Evolutionary conservation across 2,329 filamentous ascomycete species (phyloP).

Genomic region (Diaporthe sp.): DNA sequence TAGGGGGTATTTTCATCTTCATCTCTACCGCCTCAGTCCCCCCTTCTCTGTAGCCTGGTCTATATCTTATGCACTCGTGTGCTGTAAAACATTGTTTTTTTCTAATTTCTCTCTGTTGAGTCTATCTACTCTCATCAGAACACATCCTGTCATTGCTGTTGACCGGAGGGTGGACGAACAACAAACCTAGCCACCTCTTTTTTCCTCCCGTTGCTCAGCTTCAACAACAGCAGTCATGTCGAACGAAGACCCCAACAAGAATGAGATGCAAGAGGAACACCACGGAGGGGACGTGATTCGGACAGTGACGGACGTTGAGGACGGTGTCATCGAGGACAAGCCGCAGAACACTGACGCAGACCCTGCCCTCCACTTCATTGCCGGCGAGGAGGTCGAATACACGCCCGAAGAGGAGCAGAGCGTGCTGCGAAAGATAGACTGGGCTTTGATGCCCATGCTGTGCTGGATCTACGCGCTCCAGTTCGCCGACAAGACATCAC

Average conservation of each 20-base stretch:
- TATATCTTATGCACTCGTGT: neutral
- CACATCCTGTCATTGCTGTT: neutral
- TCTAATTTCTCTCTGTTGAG: neutral
- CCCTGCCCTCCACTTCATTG: slow-evolving; percentile 19
- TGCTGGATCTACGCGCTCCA: slow-evolving; percentile 70
- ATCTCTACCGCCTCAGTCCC: neutral
- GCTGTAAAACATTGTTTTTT: neutral
- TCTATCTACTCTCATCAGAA: neutral
- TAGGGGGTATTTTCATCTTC: neutral
- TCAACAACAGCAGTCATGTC: neutral
- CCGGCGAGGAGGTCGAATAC: neutral
- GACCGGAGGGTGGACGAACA: neutral
- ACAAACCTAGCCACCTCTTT: neutral
- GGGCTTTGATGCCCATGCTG: slow-evolving; percentile 69
- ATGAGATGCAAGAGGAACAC: neutral
- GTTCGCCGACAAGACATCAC: slow-evolving; percentile 71
- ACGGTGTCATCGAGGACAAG: neutral
- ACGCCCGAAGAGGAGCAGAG: neutral
- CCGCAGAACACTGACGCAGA: slow-evolving; percentile 16
- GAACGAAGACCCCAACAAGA: neutral
- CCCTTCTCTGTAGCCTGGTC: neutral
- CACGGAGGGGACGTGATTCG: neutral
- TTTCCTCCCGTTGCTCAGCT: neutral
- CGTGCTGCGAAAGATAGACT: slow-evolving; percentile 70
- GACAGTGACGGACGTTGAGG: slow-evolving; percentile 4